Base-by-base conservation (phyloP, 2,329 filamentous ascomycete species). In the Gremmenia infestans region DNA sequence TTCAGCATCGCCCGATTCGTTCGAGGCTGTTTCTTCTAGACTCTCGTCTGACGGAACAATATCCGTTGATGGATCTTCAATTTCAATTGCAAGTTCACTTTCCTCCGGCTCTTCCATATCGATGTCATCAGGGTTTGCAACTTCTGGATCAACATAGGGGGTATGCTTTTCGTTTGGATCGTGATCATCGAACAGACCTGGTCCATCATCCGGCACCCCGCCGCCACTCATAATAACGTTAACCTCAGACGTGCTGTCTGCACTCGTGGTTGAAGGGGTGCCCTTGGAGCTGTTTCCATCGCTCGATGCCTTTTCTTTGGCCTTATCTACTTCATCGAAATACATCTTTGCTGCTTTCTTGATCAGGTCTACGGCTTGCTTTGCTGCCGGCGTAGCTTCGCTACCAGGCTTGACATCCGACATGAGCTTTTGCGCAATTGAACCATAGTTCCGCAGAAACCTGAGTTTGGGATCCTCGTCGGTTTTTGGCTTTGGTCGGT, bases 311-410 rank as follows among this genome's bases (percentile, higher is more conserved):
- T 49, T 49, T 2, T 22, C 45, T 11, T 53, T 19, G 28, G 12
- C n/a, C 22, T 51, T 54, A 2, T 61, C 57, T 14, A 51, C 47
- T 32, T 22, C 52, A 0, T 57, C 58, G 1, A 83, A 68, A 53
- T 81, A 84, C 54, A 77, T 76, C 47, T 72, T 74, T 0, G 80
- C 76, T 3, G 80, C 81, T 39, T 72, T 72, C 55, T 77, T 74
- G 36, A 85, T 78, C 17, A 74, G 71, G 7, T 79, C 74, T 19
- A 83, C 64, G 4, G 78, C 73, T 7, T 80, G 76, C 54, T 77
- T 73, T n/a, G 55, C 57, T 39, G 78, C 76, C 0, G 72, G 39
- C 5, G 57, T 60, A 64, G 5, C 55, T 56, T 42, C 64, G 2
- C 70, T 72, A 28, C 74, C 75, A 50, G 57, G 50, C 8, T 75